Conservation (phyloP, 768 basidiomycete species). For the Sarcomyxa edulis region DNA sequence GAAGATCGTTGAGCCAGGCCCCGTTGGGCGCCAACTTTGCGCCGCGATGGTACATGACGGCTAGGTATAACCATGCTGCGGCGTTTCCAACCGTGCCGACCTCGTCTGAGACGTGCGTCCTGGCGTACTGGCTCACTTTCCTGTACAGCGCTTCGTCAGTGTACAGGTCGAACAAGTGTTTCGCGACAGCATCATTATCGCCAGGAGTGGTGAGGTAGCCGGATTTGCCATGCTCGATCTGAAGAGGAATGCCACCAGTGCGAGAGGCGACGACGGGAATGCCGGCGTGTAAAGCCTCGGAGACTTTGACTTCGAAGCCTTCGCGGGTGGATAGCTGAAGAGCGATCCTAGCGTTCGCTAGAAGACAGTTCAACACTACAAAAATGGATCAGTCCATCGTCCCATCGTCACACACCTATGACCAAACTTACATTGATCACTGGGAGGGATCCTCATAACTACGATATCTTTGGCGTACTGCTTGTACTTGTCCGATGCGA, state of each 20-base stretch:
- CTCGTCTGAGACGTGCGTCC: slow-evolving; percentile 77
- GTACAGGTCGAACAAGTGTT: slow-evolving; percentile 71
- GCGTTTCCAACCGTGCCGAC: slow-evolving; percentile 82
- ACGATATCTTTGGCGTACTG: slow-evolving; percentile 59
- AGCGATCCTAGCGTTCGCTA: slow-evolving; percentile 86
- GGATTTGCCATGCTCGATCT: slow-evolving; percentile 82
- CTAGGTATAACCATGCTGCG: slow-evolving; percentile 55
- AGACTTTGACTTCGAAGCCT: slow-evolving; percentile 97
- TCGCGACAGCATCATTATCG: slow-evolving; percentile 71
- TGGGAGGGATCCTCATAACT: slow-evolving; percentile 77
- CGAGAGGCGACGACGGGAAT: slow-evolving; percentile 79
- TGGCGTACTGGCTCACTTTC: slow-evolving; percentile 60
- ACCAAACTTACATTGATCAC: slow-evolving; percentile 67
- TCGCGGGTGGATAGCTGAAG: slow-evolving; percentile 91
- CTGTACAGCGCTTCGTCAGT: slow-evolving; percentile 67
- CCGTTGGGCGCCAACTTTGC: slow-evolving; percentile 76
- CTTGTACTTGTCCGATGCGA: slow-evolving; percentile 46
- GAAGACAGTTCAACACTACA: slow-evolving; percentile 77
- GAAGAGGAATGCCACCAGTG: slow-evolving; percentile 93
- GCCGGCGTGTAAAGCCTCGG: slow-evolving; percentile 88
- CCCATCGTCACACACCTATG: no score
- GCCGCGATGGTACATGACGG: slow-evolving; percentile 75
- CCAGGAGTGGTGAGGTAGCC: slow-evolving; percentile 80
- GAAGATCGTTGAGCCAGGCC: slow-evolving; percentile 80
- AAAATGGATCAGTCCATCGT: slow-evolving; percentile 8